Evolutionary conservation across 495 filamentous ascomycete genomes (phyloP), one percentile per base, ranked within the genome.

Genomic region (Penicillium bovifimosum): DNA sequence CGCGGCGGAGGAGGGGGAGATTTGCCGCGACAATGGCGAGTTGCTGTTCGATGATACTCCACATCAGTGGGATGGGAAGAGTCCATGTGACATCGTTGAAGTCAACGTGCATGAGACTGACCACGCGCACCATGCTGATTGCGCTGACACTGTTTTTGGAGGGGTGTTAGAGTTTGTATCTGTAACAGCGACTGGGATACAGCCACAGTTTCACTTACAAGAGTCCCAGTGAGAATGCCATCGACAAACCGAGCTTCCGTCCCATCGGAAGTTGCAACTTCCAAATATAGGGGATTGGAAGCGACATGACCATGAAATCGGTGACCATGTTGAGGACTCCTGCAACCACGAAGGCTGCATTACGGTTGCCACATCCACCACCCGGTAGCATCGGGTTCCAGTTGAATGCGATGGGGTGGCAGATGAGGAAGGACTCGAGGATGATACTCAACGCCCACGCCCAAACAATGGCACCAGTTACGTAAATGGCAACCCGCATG

Each of bases 281-380:
- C 41, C 41, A 51, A 1, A 56, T 51, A 17, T 56, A 36, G 2
- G 54, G 42, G 3, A 52, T 41, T 36, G 54, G 54, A 17, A 34
- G 17, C 5, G 42, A 8, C 20, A 80, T 63, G 35, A 80, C 72
- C 41, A 79, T 51, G 9, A 80, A 36, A 55, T 83, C 78, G 0
- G 72, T 79, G 2, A 78, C 50, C 20, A 82, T 73, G 41, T 77
- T 80, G 41, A 82, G 58, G 1, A 62, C 69, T 1, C 78, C 70
- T 2, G 75, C 75, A 9, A 62, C 56, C 4, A 75, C 66, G 45
- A 75, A 80, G 5, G 79, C 67, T 6, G 73, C 55, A 26, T 71
- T 67, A 11, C 67, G 72, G 56, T 80, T 66, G 34, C 79, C 71
- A 48, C 80, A 84, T 28, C 58, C 59, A 5, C 78, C 79, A 0